Evolutionary conservation across 192 early-diverging fungal genomes (phyloP), one percentile per base, ranked within the genome.

Genomic region (Entomortierella chlamydospora): DNA sequence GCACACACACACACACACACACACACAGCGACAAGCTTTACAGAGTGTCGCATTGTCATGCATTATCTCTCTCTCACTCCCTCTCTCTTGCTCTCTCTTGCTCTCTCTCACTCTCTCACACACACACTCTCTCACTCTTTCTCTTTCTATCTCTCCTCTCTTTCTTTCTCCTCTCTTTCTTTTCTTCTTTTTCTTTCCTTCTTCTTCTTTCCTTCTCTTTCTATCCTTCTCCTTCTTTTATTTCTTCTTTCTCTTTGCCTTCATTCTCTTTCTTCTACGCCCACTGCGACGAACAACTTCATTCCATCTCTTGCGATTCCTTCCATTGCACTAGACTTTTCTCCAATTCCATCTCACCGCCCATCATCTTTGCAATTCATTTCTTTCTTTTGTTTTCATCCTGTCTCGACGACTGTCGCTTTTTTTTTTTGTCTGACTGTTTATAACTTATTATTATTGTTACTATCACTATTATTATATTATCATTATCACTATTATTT

Each of bases 121-220:
- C n/a, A n/a, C n/a, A n/a, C n/a, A n/a, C n/a, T 37, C 31, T 64
- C 29, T 51, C 31, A 12, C 43, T 51, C 20, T 37, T 34, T 64
- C 29, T 64, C 17, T 29, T 63, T 31, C 20, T 2, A 25, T 20
- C 23, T 15, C 29, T 45, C 56, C 22, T 33, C 33, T 58, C 2
- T 17, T 49, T 30, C 18, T 47, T 49, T 13, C 26, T 50, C 18
- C 43, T 20, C 28, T 6, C 28, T 39, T 39, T 28, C 18, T 39
- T 18, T 17, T 30, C 17, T 25, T 61, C 45, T 10, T 15, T 61
- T 31, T 63, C 6, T 41, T 41, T 13, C 13, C 6, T 13, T 41
- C 6, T 63, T 18, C 30, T 29, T 11, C 28, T 29, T 17, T 7
- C 60, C 29, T 26, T 49, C 43, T 31, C 45, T 2, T 39, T 34